phyloP scores from a whole-genome alignment of 768 basidiomycete genomes.

The Sarcomyxa edulis region DNA sequence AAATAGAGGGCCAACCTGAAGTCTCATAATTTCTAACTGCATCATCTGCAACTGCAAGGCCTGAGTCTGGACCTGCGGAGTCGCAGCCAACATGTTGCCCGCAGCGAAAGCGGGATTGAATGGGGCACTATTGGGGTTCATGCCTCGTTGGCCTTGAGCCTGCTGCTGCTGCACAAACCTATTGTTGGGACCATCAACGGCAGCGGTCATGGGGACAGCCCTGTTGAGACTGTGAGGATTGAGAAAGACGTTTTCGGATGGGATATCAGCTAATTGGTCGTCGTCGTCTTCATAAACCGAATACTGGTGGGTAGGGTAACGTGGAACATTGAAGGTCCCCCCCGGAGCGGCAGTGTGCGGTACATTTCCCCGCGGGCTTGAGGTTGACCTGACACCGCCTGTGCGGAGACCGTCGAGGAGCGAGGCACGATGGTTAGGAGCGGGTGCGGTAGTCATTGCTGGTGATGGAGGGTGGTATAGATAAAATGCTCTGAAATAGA shows the following conservation, averaged over 20 bases:
- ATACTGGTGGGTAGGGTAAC: constrained; percentile 11
- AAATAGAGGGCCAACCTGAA: constrained; percentile 53
- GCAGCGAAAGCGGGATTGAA: constrained; percentile 49
- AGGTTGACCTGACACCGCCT: constrained; percentile 81
- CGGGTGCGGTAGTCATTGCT: constrained; percentile 41
- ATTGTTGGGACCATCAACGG: constrained; percentile 64
- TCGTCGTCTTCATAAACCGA: constrained; percentile 54
- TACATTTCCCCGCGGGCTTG: constrained; percentile 28
- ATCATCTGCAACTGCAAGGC: constrained; percentile 81
- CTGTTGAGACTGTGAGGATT: constrained; percentile 27
- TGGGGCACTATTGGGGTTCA: constrained; percentile 50
- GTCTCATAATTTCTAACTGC: constrained; percentile 75
- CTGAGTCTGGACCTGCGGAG: constrained; percentile 47
- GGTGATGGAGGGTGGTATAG: constrained; percentile 24
- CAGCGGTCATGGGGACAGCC: constrained; percentile 60
- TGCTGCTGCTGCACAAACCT: constrained; percentile 66
- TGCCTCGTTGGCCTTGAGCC: constrained; percentile 28
- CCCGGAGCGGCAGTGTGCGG: constrained; percentile 69
- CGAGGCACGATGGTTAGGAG: constrained; percentile 64
- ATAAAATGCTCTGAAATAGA: no score
- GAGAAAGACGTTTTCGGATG: constrained; percentile 47
- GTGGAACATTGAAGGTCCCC: constrained; percentile 38
- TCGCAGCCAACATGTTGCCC: constrained; percentile 38
- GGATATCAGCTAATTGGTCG: constrained; percentile 56
- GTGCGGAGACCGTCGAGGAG: constrained; percentile 88